Percentiles rank a stretch among this genome's conserved stretches.
These are phyloP conservation scores for Senna siamea DNA, from an alignment of 306 rosid species.

Conservation along the genomic window DNA sequence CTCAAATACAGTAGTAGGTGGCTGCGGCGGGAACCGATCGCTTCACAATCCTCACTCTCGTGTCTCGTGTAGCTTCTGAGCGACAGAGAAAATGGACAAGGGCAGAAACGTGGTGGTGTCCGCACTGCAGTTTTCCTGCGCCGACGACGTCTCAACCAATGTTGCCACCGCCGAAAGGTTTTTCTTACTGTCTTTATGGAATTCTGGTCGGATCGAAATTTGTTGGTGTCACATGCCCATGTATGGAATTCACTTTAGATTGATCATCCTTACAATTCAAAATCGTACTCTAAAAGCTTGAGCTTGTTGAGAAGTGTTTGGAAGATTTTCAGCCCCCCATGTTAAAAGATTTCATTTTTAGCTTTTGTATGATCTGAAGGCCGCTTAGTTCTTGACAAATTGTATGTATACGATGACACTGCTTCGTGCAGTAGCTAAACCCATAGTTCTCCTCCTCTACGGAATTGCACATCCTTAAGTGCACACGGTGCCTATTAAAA, in stretches of 20 bases:
- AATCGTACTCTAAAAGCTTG: neutral
- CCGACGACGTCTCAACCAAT: conserved; percentile 69
- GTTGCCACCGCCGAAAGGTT: conserved; percentile 86
- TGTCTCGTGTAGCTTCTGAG: too few species aligned
- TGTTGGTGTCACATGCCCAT: neutral
- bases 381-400: neutral
- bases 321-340: conserved; percentile 24
- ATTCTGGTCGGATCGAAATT: neutral
- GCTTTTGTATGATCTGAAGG: neutral
- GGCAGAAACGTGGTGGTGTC: conserved; percentile 66
- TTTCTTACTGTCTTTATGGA: neutral
- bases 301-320: conserved; percentile 10
- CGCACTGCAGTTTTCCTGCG: conserved; percentile 87
- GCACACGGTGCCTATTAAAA: too few species aligned
- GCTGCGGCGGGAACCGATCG: neutral
- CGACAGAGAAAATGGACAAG: conserved; percentile 47
- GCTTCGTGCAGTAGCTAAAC: neutral
- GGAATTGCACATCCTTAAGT: conserved; percentile 7
- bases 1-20: neutral
- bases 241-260: neutral
- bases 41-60: neutral
- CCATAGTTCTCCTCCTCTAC: neutral
- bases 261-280: neutral
- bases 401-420: too few species aligned
- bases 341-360: conserved; percentile 33